Evolutionary conservation across 148 eudicot genomes (phyloP), one percentile per base, ranked within the genome.

Genomic region (Pouteria glomerata): DNA sequence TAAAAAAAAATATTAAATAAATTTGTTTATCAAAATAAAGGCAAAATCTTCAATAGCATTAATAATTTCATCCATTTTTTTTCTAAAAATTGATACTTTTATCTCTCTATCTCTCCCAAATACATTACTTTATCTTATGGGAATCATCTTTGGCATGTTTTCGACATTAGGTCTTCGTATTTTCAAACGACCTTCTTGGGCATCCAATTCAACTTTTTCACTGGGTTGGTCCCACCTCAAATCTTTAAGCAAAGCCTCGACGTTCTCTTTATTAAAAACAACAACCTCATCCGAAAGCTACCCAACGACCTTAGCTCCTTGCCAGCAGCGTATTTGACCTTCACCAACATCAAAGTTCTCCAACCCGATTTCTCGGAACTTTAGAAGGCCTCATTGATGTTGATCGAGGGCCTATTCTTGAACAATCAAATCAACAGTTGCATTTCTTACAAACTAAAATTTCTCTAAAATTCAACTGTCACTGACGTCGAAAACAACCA

Each of bases 251-350:
- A 73, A 11, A 30, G 53, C 11, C 62, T 77, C 4, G 41, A 79
- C 12, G 81, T 74, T 16, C 73, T 83, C 7, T 82, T 83, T 41
- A 23, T 83, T 1, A 83, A 83, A 78, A 72, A 83, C 56, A 80
- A 83, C 66, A 5, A 72, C 1, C 74, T 83, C 69, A 69, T 26
- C 14, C 69, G 65, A 27, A 74, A 42, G 0, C 34, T 83, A 18
- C 83, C 86, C 0, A 21, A 19, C 0, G 61, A 71, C 52, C 63
- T 83, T 24, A 79, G 86, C 30, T 68, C 59, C 21, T 77, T 70
- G 2, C 62, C 79, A 11, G 79, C 57, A 0, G 23, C 70, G 2
- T 83, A 66, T 27, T 59, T 83, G 0, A 77, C 83, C 63, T 34
- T 80, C 0, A 83, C 82, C 5, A 74, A 69, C 64, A 83, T 80